Base-by-base conservation (phyloP, 2,329 filamentous ascomycete genomes). In the Pseudogymnoascus destructans region DNA sequence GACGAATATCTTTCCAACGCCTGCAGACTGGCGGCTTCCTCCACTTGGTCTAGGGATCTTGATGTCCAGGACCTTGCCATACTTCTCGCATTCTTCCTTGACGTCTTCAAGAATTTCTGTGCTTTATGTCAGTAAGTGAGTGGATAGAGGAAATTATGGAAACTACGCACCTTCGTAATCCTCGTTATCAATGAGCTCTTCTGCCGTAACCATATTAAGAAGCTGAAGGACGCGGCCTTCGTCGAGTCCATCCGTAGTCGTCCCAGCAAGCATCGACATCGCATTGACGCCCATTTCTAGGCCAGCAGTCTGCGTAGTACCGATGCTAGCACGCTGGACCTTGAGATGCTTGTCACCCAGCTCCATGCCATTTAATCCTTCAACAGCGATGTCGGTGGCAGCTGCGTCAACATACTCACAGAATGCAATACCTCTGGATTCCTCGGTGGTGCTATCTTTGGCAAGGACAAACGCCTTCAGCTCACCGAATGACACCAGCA, bases 201-300 rank as follows among this genome's bases (percentile, higher is more conserved):
- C 93, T 0, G 90, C 79, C 0, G 93, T 98, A 33, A 98, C 92
- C 93, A 98, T 98, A 75, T 98, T 98, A 68, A 98, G 81, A 61
- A 98, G 76, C 73, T 95, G 92, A 61, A 98, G 71, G 13, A 98
- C 92, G 59, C 88, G 82, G 63, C 87, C 87, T 61, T 85, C 83
- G 65, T 95, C 90, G 32, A 87, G 77, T 61, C 91, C 87, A 59
- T 79, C 79, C 35, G 87, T 86, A 2, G 85, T 89, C 17, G 93
- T 95, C 59, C 92, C 91, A 35, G 93, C 93, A 66, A 98, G 87
- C 81, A 96, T 90, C 56, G 91, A 95, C 84, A 98, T 97, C 62
- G 93, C 93, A 65, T 93, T 95, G 62, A 98, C 92, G 58, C 92
- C 89, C 79, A 96, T 95, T 68, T 98, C 93, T 38, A 95, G 80